Evolutionary conservation across 225 moss, liverwort and hornwort species (phyloP).

Genomic region (Polytrichum commune): DNA sequence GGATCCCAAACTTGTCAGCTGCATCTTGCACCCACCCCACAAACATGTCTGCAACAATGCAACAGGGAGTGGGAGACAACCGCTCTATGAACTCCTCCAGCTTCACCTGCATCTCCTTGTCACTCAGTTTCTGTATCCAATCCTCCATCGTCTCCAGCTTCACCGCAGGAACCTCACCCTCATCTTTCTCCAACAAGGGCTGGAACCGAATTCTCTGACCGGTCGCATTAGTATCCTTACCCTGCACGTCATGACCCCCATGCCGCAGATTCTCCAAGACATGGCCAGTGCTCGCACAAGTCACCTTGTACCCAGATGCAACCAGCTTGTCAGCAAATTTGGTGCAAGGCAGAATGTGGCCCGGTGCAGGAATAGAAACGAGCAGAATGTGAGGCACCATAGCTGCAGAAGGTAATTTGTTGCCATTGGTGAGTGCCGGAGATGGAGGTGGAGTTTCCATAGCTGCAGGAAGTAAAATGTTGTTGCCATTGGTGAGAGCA

Average conservation of each 20-base stretch:
- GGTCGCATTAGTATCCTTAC: neutral
- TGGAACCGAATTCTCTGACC: constrained; percentile 13
- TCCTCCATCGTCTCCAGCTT: neutral
- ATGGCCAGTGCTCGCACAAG: constrained; percentile 37
- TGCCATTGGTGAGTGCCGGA: too few relatives aligned
- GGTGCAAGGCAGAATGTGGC: constrained; percentile 35
- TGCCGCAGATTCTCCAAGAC: constrained; percentile 19
- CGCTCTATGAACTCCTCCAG: constrained; percentile 15
- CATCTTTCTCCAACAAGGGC: constrained; percentile 10
- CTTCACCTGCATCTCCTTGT: constrained; percentile 28
- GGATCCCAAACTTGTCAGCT: constrained; percentile 16
- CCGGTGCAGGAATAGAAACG: constrained; percentile 39
- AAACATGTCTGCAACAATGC: constrained; percentile 37
- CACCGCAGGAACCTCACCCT: constrained; percentile 22
- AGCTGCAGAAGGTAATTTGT: neutral
- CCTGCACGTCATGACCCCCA: constrained; percentile 2
- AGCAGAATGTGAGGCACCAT: constrained; percentile 27
- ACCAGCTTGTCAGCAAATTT: constrained; percentile 19
- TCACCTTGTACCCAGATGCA: constrained; percentile 1
- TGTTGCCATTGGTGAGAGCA: too few relatives aligned
- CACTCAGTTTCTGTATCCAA: constrained; percentile 40
- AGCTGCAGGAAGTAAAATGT: too few relatives aligned
- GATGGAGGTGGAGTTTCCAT: too few relatives aligned
- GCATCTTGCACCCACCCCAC: constrained; percentile 46
- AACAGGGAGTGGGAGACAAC: constrained; percentile 8